phyloP scores from a whole-genome alignment of 495 filamentous ascomycete species.

The Penicillium canariense region DNA sequence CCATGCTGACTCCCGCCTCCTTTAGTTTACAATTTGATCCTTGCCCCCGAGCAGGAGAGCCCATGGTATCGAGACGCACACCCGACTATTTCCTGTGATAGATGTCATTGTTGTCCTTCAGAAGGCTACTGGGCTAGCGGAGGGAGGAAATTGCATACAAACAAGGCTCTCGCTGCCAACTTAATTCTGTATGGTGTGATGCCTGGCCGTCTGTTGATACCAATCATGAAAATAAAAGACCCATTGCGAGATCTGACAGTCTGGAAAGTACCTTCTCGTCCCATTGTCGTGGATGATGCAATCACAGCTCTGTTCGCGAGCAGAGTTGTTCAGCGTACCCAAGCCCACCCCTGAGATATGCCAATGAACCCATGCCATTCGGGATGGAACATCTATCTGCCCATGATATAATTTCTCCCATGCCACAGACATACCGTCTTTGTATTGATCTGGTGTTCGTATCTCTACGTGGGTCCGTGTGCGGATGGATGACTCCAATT shows the following conservation, averaged over 20 bases:
- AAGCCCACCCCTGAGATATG: not conserved
- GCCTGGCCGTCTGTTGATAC: conserved; percentile 48
- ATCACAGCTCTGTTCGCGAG: not conserved
- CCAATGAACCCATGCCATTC: not conserved
- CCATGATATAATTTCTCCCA: too few relatives aligned
- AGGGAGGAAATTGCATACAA: conserved; percentile 32
- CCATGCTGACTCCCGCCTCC: conserved; percentile 13
- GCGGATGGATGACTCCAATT: too few relatives aligned
- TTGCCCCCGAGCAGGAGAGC: conserved; percentile 93
- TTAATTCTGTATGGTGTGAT: conserved; percentile 43
- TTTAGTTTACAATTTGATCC: conserved; percentile 97
- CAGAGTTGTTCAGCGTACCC: not conserved
- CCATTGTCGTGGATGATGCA: too few relatives aligned
- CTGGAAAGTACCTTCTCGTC: not conserved
- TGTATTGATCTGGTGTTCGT: too few relatives aligned
- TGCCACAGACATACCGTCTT: too few relatives aligned
- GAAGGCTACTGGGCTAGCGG: conserved; percentile 33
- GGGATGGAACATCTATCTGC: too few relatives aligned
- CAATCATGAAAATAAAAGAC: conserved; percentile 51
- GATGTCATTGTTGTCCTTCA: conserved; percentile 33
- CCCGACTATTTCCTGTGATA: conserved; percentile 97
- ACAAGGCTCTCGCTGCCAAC: conserved; percentile 28
- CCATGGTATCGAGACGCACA: conserved; percentile 96
- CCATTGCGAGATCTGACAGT: conserved; percentile 17
- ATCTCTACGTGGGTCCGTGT: too few relatives aligned